Evolutionary conservation across 495 filamentous ascomycete species (phyloP).

Genomic region (Trichocladium uniseriatum): DNA sequence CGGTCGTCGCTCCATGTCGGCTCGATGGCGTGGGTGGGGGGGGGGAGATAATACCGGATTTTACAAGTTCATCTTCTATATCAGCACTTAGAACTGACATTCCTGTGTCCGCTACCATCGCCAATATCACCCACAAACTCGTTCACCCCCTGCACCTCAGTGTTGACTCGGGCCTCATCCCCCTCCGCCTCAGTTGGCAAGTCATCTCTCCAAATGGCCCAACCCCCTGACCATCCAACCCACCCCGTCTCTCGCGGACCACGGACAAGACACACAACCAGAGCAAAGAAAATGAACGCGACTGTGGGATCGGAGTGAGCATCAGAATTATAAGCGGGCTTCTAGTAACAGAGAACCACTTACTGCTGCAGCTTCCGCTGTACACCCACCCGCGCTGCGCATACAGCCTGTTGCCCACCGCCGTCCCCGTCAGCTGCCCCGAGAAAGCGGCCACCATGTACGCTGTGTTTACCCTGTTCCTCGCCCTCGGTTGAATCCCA

Average conservation of each 20-base stretch:
- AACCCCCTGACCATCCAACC: constrained; percentile 69
- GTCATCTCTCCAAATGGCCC: constrained; percentile 37
- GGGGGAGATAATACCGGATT: too few species aligned
- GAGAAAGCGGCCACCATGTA: constrained; percentile 71
- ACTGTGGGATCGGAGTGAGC: too few species aligned
- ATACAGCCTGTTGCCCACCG: constrained; percentile 62
- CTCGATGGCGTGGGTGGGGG: too few species aligned
- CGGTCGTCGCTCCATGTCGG: too few species aligned
- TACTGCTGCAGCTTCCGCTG: constrained; percentile 53
- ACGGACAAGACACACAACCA: constrained; percentile 48
- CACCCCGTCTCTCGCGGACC: constrained; percentile 64
- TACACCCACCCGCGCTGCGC: constrained; percentile 60
- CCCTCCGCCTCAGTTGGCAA: too few species aligned
- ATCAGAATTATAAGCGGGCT: too few species aligned
- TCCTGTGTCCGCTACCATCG: too few species aligned
- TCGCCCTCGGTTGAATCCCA: constrained; percentile 56
- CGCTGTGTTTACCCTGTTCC: constrained; percentile 72
- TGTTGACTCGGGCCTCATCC: too few species aligned
- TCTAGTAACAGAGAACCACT: constrained; percentile 11
- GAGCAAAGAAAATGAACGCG: constrained; percentile 51
- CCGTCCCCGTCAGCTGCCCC: constrained; percentile 68
- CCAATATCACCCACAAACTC: too few species aligned
- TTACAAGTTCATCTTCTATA: too few species aligned
- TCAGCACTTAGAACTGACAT: too few species aligned
- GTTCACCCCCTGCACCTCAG: too few species aligned